A percentile compares a stretch with the other conserved stretches of the same genome.
phyloP scores from a whole-genome alignment of 306 rosid species.

The Sicyos baderoa region DNA sequence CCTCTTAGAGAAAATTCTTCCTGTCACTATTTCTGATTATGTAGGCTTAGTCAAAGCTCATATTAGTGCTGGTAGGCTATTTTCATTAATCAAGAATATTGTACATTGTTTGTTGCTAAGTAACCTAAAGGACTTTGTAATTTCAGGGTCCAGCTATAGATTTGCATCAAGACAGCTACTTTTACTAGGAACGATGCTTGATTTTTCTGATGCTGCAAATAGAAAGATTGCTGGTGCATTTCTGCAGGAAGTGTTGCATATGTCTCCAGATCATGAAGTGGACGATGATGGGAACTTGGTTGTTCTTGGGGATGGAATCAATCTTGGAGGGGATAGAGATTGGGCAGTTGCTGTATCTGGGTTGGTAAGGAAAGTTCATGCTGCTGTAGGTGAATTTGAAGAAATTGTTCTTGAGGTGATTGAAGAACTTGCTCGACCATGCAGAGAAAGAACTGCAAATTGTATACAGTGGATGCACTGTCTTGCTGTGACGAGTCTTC shows the following conservation, averaged over 20 bases:
- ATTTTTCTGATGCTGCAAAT: slow-evolving; percentile 78
- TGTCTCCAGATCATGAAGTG: slow-evolving; percentile 68
- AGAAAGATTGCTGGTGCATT: slow-evolving; percentile 68
- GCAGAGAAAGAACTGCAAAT: slow-evolving; percentile 87
- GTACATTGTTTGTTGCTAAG: slow-evolving; percentile 5
- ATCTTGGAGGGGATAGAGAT: slow-evolving; percentile 84
- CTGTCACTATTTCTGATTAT: slow-evolving; percentile 67
- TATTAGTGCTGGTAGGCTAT: slow-evolving; percentile 52
- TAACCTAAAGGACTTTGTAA: slow-evolving; percentile 11
- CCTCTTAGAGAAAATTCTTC: slow-evolving; percentile 76
- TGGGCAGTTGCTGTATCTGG: slow-evolving; percentile 81
- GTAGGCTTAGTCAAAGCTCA: slow-evolving; percentile 77
- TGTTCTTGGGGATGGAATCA: slow-evolving; percentile 84
- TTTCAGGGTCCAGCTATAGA: slow-evolving; percentile 61
- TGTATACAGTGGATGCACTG: slow-evolving; percentile 86
- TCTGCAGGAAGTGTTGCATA: slow-evolving; percentile 73
- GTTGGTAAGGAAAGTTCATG: slow-evolving; percentile 71
- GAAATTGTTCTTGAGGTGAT: slow-evolving; percentile 58
- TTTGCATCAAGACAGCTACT: slow-evolving; percentile 83
- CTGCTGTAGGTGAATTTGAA: slow-evolving; percentile 77
- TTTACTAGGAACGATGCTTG: slow-evolving; percentile 78
- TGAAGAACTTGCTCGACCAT: slow-evolving; percentile 70
- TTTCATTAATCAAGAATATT: slow-evolving; percentile 18
- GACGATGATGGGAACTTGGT: slow-evolving; percentile 71
- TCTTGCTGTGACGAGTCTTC: slow-evolving; percentile 66